Base-by-base conservation (phyloP, 2,329 filamentous ascomycete species). In the Microdochium bolleyi region DNA sequence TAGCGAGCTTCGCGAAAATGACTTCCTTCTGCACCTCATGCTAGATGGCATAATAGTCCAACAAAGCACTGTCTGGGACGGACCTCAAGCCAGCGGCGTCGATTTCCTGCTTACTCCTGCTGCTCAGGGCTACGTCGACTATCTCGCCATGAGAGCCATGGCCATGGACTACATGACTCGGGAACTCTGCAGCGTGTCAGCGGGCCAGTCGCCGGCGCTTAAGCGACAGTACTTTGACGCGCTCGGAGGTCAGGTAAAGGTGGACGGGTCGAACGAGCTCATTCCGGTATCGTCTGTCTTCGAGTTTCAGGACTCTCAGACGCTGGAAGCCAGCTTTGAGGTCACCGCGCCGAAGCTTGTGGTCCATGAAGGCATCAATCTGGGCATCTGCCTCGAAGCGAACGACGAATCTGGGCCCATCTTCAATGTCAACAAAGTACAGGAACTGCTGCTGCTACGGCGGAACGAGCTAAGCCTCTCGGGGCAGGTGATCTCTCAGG, bases 231-330 rank as follows among this genome's bases (percentile, higher is more conserved):
- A 88, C 3, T 82, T 85, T 49, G 82, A 84, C 55, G 82, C 89
- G 0, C 73, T 97, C n/a, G 82, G 92, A 46, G 94, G 94, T 4
- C 84, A 87, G 44, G 83, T 89, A 8, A 76, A 81, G 11, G 73
- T 84, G 19, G 80, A 86, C 14, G 82, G 82, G 54, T 46, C 41
- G n/a, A 85, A 86, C 49, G 81, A 88, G 52, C 74, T 83, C 4
- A 73, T 87, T 37, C 72, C 76, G 25, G 87, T 90, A 54, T 79
- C 86, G 1, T 91, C 88, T 3, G 80, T 97, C 7, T 96, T 97
- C 62, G 91, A 96, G 58, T 78, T 97, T 22, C 94, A 95, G 61
- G 94, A 99, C 69, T 97, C 97, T 62, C 80, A 94, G 55, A 68
- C 78, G 2, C 65, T 75, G 21, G 76, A 77, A 48, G 73, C 68